Percentiles rank a stretch among this genome's conserved stretches.
These are phyloP conservation scores for Cercospora sojina DNA, from an alignment of 2,329 filamentous ascomycete species.

Conservation along the genomic window DNA sequence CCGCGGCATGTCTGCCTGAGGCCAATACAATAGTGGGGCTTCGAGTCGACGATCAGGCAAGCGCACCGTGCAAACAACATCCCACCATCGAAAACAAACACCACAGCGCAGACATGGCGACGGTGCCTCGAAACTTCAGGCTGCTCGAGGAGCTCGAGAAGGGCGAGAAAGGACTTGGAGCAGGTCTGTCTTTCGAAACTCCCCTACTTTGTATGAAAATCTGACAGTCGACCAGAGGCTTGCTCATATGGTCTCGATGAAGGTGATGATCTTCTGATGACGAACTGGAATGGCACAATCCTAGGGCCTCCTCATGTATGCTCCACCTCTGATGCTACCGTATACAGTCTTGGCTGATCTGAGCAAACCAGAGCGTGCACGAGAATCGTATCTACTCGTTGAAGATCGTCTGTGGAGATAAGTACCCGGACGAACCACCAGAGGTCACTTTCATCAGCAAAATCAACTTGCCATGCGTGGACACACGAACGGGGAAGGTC, in stretches of 20 bases:
- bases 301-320: slow-evolving; percentile 92
- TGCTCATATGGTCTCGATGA: slow-evolving; percentile 96
- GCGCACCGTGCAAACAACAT: background rate
- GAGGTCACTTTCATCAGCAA: slow-evolving; percentile 89
- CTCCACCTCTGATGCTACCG: slow-evolving; percentile 23
- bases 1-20: background rate
- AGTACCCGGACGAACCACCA: slow-evolving; percentile 87
- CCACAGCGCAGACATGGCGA: slow-evolving; percentile 56
- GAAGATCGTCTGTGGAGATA: slow-evolving; percentile 88
- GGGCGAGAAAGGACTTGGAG: slow-evolving; percentile 94
- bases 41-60: background rate
- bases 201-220: background rate
- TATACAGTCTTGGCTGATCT: slow-evolving; percentile 5
- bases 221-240: slow-evolving; percentile 62
- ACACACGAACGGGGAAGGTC: slow-evolving; percentile 72
- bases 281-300: slow-evolving; percentile 98
- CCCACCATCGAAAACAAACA: slow-evolving; percentile 44
- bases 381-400: slow-evolving; percentile 99
- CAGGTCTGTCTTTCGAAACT: slow-evolving; percentile 56
- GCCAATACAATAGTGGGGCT: background rate
- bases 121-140: slow-evolving; percentile 93
- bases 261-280: slow-evolving; percentile 92
- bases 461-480: slow-evolving; percentile 95
- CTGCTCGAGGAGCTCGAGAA: slow-evolving; percentile 97
- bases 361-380: slow-evolving; percentile 71